Percentiles rank a stretch among this genome's conserved stretches.
Evolutionary conservation across 2,329 filamentous ascomycete genomes (phyloP).

Genomic region (Bisporella sp.): DNA sequence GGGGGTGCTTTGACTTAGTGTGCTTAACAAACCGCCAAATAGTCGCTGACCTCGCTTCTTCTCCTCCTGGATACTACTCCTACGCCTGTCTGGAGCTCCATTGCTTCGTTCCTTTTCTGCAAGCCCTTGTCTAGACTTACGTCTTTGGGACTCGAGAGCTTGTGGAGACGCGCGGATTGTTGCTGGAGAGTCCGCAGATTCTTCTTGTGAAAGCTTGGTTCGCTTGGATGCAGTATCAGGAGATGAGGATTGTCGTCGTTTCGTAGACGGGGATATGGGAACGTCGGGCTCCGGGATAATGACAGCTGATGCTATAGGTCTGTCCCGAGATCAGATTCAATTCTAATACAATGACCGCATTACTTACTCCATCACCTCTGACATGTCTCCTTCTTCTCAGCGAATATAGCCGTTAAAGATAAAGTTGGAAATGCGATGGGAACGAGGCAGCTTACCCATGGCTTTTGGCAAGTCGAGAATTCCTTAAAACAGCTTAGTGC

Average conservation of each 20-base stretch:
- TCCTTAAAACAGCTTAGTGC: too few species aligned
- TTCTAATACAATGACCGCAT: not conserved
- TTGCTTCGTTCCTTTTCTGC: conserved; percentile 6
- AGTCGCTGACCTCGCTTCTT: conserved; percentile 78
- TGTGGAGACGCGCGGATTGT: conserved; percentile 24
- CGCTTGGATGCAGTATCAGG: conserved; percentile 45
- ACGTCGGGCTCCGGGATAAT: conserved; percentile 23
- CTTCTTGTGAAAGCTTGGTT: conserved; percentile 34
- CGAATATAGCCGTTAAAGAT: too few species aligned
- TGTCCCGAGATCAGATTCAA: conserved; percentile 1
- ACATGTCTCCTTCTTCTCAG: conserved; percentile 10
- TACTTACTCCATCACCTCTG: conserved; percentile 18
- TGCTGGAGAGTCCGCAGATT: conserved; percentile 12
- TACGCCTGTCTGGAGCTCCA: conserved; percentile 30
- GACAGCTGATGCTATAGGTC: conserved; percentile 30
- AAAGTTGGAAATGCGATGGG: too few species aligned
- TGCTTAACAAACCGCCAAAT: conserved; percentile 63
- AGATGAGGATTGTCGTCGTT: conserved; percentile 45
- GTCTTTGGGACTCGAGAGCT: conserved; percentile 8
- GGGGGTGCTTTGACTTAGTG: conserved; percentile 63
- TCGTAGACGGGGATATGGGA: conserved; percentile 14
- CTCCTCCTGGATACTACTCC: conserved; percentile 58
- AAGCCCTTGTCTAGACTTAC: conserved; percentile 2
- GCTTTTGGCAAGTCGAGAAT: too few species aligned
- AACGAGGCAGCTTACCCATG: too few species aligned